Base-by-base conservation (phyloP, 805 yeast genomes). In the Ogataea degrootiae region DNA sequence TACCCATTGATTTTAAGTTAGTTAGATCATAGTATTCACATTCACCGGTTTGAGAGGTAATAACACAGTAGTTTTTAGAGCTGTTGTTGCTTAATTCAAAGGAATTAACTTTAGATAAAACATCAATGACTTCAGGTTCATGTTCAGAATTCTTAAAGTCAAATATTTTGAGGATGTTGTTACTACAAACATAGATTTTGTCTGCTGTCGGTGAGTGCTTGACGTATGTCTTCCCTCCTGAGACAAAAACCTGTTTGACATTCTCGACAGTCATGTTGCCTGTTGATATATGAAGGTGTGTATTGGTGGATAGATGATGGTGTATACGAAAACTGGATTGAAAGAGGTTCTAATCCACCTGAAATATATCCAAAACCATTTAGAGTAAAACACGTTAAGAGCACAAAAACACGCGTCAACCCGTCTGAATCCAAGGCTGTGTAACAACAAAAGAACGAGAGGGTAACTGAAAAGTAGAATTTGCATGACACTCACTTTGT, bases 101-200 rank as follows among this genome's bases (percentile, higher is more conserved):
- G 0, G 78, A 67, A 1, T 81, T 75, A 41, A 79, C 56, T 42
- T 73, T 70, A 21, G 74, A 76, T 9, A 70, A 53, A 5, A 75
- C 72, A 53, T 83, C 86, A 8, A 81, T 53, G 6, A 83, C 73
- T 26, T 71, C 77, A 3, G 89, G 88, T 59, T 83, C 88, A 44
- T 76, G 71, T 41, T 80, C 80, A 0, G 79, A 74, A 23, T 72
- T 71, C 40, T 67, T 60, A 14, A 72, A 52, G 46, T 74, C 68
- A 53, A 82, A 73, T 16, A 79, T 68, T 60, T 81, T 83, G 22
- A 82, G 59, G 1, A 85, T 83, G 23, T 68, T 71, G 51, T 77
- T 72, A 49, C 79, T 80, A n/a, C 78, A 80, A 3, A 75, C 79
- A 34, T 73, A 66, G 4, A 82, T 59, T n/a, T 55, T 68, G 45